Conservation (phyloP, 768 basidiomycete species). For the Psilocybe subaeruginosa region DNA sequence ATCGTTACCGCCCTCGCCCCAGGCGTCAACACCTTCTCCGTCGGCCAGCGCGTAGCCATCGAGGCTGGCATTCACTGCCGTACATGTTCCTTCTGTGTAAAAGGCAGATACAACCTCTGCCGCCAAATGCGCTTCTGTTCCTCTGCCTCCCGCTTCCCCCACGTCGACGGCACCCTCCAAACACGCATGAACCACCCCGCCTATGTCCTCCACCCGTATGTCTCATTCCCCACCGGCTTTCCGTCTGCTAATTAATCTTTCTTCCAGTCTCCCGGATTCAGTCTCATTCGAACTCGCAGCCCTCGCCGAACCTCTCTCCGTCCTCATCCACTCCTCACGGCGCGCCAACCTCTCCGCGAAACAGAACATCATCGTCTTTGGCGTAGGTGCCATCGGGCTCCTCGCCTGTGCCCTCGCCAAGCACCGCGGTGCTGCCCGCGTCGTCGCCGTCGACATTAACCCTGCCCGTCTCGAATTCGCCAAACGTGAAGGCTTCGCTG, state of each 20-base stretch:
- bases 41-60: slow-evolving; percentile 90
- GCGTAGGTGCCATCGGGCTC: slow-evolving; percentile 92
- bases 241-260: slow-evolving; percentile 2
- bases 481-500: slow-evolving; percentile 72
- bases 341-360: slow-evolving; percentile 46
- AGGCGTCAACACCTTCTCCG: slow-evolving; percentile 57
- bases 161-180: slow-evolving; percentile 91
- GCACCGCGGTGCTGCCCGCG: slow-evolving; percentile 66
- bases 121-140: slow-evolving; percentile 87
- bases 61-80: slow-evolving; percentile 92
- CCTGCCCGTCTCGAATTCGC: slow-evolving; percentile 80
- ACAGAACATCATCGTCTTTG: slow-evolving; percentile 84
- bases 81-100: slow-evolving; percentile 66
- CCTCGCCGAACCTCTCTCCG: slow-evolving; percentile 93
- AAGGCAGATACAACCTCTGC: slow-evolving; percentile 93
- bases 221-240: slow-evolving; percentile 22
- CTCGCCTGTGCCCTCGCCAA: slow-evolving; percentile 84
- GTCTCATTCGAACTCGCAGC: slow-evolving; percentile 82
- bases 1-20: slow-evolving; percentile 83
- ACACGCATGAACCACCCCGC: slow-evolving; percentile 88
- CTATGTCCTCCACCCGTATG: slow-evolving; percentile 85
- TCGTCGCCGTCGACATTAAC: slow-evolving; percentile 89
- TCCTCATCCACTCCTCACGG: slow-evolving; percentile 70
- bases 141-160: slow-evolving; percentile 90
- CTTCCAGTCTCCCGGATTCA: slow-evolving; percentile 67